These are phyloP conservation scores for Spathaspora arborariae DNA, from an alignment of 805 yeast genomes.

Conservation along the genomic window DNA sequence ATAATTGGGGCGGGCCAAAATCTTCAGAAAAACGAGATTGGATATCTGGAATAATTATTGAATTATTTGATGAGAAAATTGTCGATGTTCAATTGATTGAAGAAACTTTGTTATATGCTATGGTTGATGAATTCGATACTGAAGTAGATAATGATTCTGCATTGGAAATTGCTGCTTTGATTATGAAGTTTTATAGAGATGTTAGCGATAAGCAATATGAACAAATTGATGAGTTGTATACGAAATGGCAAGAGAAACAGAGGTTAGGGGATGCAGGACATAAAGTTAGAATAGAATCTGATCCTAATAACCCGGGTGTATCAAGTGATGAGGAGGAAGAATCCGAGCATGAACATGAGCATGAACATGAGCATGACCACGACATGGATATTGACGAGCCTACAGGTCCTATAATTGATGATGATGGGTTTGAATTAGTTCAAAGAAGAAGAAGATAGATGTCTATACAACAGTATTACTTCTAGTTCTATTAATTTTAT, in stretches of 20 bases:
- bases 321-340: slow-evolving; percentile 46
- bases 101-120: slow-evolving; percentile 78
- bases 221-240: slow-evolving; percentile 56
- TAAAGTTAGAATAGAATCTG: slow-evolving; percentile 43
- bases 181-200: slow-evolving; percentile 64
- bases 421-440: slow-evolving; percentile 91
- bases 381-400: slow-evolving; percentile 33
- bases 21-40: slow-evolving; percentile 92
- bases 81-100: slow-evolving; percentile 81
- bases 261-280: slow-evolving; percentile 16
- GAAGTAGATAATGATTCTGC: slow-evolving; percentile 89
- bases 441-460: slow-evolving; percentile 43
- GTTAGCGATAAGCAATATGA: slow-evolving; percentile 51
- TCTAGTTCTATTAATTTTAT: slow-evolving; percentile 35
- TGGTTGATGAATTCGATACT: slow-evolving; percentile 93
- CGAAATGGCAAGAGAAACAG: slow-evolving; percentile 55
- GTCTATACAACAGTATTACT: slow-evolving; percentile 19
- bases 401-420: slow-evolving; percentile 72
- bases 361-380: slow-evolving; percentile 19
- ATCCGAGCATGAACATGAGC: slow-evolving; percentile 40
- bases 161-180: slow-evolving; percentile 60
- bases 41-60: slow-evolving; percentile 81
- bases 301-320: slow-evolving; percentile 60
- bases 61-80: slow-evolving; percentile 61
- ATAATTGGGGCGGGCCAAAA: slow-evolving; percentile 94